These are phyloP conservation scores for Rosa lucieae DNA, from an alignment of 306 rosid genomes.

Conservation along the genomic window DNA sequence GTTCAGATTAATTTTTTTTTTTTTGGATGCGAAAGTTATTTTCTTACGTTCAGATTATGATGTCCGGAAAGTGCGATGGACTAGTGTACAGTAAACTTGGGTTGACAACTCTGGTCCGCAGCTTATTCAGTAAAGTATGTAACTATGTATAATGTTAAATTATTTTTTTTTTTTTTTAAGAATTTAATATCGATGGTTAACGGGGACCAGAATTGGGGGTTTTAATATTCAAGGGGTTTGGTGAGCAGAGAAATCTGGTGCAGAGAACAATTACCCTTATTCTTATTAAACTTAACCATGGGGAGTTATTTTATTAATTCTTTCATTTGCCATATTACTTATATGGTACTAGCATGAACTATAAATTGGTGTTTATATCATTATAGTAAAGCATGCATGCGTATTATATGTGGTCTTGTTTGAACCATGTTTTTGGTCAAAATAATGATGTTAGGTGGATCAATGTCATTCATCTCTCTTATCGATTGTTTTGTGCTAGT, in stretches of 20 bases:
- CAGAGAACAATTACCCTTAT: background rate
- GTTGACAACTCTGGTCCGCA: background rate
- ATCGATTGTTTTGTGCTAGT: background rate
- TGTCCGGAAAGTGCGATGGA: background rate
- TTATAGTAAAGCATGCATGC: background rate
- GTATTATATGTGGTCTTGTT: too few species aligned
- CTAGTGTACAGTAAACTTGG: background rate
- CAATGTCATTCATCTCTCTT: constrained; percentile 1
- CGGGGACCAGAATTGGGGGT: background rate
- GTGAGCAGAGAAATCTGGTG: background rate
- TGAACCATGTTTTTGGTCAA: background rate
- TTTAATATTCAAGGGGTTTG: background rate
- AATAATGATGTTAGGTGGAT: background rate
- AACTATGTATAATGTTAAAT: background rate
- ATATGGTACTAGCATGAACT: background rate
- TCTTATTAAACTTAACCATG: background rate
- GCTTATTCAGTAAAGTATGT: background rate
- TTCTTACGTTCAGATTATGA: background rate
- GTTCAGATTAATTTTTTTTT: background rate
- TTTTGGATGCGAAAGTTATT: too few species aligned
- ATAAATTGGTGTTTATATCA: background rate
- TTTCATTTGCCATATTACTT: background rate
- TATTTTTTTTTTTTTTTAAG: too few species aligned
- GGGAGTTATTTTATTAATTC: background rate
- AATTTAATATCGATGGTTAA: too few species aligned